Evolutionary conservation across 352 stramenopile genomes (phyloP).

Genomic region (Globisporangium echinulatum): DNA sequence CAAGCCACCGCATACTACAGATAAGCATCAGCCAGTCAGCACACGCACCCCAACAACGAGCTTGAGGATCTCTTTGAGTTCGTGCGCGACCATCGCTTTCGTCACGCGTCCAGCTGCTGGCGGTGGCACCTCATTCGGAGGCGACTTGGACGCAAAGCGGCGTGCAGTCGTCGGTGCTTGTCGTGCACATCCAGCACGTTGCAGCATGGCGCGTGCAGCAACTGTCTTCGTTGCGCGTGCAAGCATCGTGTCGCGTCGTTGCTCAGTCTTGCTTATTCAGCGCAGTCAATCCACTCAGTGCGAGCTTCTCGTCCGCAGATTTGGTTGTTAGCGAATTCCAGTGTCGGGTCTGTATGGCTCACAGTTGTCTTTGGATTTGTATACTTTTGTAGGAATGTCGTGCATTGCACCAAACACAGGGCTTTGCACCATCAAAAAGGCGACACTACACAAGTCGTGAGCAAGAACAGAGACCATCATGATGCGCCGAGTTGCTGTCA

Average conservation of each 20-base stretch:
- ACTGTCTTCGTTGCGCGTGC: slow-evolving; percentile 1
- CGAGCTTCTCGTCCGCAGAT: too few relatives aligned
- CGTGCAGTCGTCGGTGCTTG: not conserved
- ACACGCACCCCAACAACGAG: slow-evolving; percentile 42
- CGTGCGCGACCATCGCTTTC: slow-evolving; percentile 36
- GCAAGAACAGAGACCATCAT: not conserved
- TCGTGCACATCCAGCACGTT: not conserved
- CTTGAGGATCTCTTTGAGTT: slow-evolving; percentile 60
- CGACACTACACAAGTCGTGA: not conserved
- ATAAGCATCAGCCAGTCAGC: not conserved
- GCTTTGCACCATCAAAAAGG: slow-evolving; percentile 4
- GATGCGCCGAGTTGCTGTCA: slow-evolving; percentile 2
- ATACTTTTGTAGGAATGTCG: not conserved
- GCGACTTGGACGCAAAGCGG: slow-evolving; percentile 10
- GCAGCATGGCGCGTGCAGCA: not conserved
- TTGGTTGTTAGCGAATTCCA: too few relatives aligned
- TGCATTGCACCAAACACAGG: not conserved
- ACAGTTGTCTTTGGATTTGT: too few relatives aligned
- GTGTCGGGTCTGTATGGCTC: too few relatives aligned
- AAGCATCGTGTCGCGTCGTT: slow-evolving; percentile 1
- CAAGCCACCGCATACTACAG: too few relatives aligned
- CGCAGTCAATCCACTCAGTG: too few relatives aligned
- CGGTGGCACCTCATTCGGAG: slow-evolving; percentile 1
- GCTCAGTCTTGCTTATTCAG: too few relatives aligned
- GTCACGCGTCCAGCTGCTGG: slow-evolving; percentile 17